Evolutionary conservation across 257 asterid genomes (phyloP).

Genomic region (Plantago major): DNA sequence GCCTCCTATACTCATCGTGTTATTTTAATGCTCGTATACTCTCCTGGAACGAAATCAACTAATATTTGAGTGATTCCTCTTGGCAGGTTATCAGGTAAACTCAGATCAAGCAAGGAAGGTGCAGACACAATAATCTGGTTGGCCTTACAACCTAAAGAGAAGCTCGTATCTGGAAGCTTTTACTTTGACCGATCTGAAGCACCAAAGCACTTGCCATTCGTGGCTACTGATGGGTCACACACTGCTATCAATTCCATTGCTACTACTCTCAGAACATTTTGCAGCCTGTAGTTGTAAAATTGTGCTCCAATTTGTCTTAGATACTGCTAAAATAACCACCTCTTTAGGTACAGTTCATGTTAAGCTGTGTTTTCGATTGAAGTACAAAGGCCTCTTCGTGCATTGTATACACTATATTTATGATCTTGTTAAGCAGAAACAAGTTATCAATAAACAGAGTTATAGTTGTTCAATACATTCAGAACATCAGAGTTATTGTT

Average conservation of each 20-base stretch:
- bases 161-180: constrained; percentile 60
- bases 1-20: constrained; percentile 8
- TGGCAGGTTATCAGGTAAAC: constrained; percentile 64
- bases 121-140: constrained; percentile 83
- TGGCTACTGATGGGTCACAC: constrained; percentile 64
- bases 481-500: no score
- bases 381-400: no score
- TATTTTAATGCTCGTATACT: not conserved
- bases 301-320: no score
- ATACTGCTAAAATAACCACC: not conserved
- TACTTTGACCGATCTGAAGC: constrained; percentile 80
- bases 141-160: constrained; percentile 82
- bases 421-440: no score
- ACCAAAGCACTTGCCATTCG: constrained; percentile 67
- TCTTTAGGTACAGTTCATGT: no score
- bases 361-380: no score
- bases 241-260: constrained; percentile 52
- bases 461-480: no score
- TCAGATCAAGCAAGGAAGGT: constrained; percentile 85
- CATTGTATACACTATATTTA: no score
- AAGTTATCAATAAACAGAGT: no score
- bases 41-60: not conserved
- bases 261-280: constrained; percentile 36
- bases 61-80: not conserved
- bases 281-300: constrained; percentile 22